These are phyloP conservation scores for Aureobasidium sp. DNA, from an alignment of 2,329 filamentous ascomycete species.

Conservation along the genomic window DNA sequence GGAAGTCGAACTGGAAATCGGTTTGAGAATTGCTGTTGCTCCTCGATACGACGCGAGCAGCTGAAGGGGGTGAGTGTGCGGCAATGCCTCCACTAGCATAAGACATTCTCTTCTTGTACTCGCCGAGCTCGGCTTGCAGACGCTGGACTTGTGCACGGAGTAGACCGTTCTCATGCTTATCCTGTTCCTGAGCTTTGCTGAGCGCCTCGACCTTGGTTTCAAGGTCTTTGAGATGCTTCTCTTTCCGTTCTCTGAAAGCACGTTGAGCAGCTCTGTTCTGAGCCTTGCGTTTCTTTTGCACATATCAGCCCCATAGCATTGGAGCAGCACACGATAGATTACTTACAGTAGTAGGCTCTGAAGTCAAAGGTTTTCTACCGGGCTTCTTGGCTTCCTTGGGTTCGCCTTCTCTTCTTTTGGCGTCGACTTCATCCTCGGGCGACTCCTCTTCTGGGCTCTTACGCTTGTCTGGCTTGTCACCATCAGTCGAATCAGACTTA, in stretches of 20 bases:
- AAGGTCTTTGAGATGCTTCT: conserved; percentile 79
- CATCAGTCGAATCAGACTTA: conserved; percentile 26
- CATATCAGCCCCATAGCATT: not conserved
- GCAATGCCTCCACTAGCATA: conserved; percentile 44
- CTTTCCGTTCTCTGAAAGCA: conserved; percentile 90
- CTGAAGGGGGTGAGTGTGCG: conserved; percentile 38
- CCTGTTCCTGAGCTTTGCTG: conserved; percentile 73
- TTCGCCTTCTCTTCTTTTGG: conserved; percentile 73
- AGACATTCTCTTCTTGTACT: conserved; percentile 83
- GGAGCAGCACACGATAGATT: not conserved
- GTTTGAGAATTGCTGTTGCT: conserved; percentile 50
- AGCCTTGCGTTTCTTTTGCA: conserved; percentile 77
- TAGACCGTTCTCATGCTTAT: conserved; percentile 77
- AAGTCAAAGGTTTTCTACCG: conserved; percentile 88
- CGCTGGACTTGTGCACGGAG: conserved; percentile 84
- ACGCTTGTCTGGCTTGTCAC: conserved; percentile 60
- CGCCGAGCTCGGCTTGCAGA: conserved; percentile 73
- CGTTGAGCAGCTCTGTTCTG: conserved; percentile 90
- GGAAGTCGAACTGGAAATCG: conserved; percentile 86
- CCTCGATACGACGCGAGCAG: conserved; percentile 18
- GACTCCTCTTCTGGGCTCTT: conserved; percentile 60
- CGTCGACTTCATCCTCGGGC: conserved; percentile 57
- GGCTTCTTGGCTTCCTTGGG: conserved; percentile 92
- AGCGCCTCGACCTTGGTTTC: conserved; percentile 61
- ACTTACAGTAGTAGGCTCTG: conserved; percentile 91